phyloP scores from a whole-genome alignment of 2,329 filamentous ascomycete species.

The Alternaria incomplexa region DNA sequence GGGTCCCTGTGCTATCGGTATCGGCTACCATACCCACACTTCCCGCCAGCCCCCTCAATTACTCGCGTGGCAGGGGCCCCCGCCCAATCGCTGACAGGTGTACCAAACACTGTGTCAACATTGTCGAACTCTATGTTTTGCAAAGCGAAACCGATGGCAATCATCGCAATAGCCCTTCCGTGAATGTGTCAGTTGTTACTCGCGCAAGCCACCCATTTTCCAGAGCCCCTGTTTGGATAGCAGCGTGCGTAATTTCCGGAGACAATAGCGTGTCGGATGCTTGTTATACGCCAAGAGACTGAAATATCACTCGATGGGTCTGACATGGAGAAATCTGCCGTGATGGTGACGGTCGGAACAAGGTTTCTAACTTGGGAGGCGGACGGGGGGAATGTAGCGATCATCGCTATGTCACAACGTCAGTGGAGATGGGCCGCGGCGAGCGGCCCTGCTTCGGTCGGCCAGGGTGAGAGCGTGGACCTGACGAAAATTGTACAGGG shows the following conservation, averaged over 20 bases:
- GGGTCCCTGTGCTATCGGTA: conserved; percentile 12
- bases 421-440: conserved; percentile 5
- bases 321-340: background rate
- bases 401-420: conserved; percentile 10
- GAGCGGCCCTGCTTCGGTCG: conserved; percentile 11
- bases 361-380: conserved; percentile 1
- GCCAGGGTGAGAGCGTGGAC: conserved; percentile 4
- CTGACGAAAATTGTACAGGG: conserved; percentile 10
- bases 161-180: background rate
- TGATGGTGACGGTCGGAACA: background rate
- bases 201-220: background rate
- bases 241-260: conserved; percentile 3
- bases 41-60: conserved; percentile 28
- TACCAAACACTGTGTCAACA: background rate
- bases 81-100: conserved; percentile 4
- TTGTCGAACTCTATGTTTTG: background rate
- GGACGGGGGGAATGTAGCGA: background rate
- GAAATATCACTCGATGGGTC: conserved; percentile 6
- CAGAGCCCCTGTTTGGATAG: background rate
- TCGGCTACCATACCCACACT: conserved; percentile 23
- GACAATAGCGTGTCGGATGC: conserved; percentile 1
- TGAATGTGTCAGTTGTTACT: background rate
- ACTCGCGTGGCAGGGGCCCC: conserved; percentile 22
- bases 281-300: conserved; percentile 1
- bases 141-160: background rate